Percentiles rank a stretch among this genome's conserved stretches.
phyloP scores from a whole-genome alignment of 805 yeast genomes.

The Pichia insulana region DNA sequence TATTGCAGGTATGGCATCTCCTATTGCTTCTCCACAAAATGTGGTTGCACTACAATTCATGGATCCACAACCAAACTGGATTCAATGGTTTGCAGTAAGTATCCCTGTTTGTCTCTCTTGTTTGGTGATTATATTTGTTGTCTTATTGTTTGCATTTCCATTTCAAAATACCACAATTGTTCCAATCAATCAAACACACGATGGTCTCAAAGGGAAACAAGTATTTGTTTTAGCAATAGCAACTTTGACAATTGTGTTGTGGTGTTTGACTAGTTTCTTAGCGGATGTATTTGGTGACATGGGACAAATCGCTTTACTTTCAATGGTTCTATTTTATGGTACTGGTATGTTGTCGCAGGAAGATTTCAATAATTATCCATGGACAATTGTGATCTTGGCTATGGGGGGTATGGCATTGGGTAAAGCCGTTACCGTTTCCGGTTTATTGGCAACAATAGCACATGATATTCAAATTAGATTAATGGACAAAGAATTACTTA shows the following conservation, averaged over 20 bases:
- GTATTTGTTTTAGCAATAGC: constrained; percentile 67
- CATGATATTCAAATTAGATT: constrained; percentile 53
- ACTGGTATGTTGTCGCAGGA: constrained; percentile 80
- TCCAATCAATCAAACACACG: constrained; percentile 54
- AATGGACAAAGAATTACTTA: constrained; percentile 59
- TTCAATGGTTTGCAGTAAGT: constrained; percentile 85
- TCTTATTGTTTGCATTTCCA: constrained; percentile 57
- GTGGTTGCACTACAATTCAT: constrained; percentile 82
- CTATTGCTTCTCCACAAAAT: constrained; percentile 95
- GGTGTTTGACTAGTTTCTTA: constrained; percentile 82
- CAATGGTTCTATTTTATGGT: constrained; percentile 87
- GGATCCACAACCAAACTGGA: constrained; percentile 82
- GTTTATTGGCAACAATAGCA: constrained; percentile 75
- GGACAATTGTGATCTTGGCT: constrained; percentile 93
- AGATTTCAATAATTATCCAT: constrained; percentile 90
- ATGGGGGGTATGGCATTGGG: constrained; percentile 98
- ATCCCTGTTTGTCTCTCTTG: constrained; percentile 68
- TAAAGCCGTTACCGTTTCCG: constrained; percentile 88
- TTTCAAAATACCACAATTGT: constrained; percentile 37
- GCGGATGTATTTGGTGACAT: constrained; percentile 79
- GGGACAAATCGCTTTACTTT: constrained; percentile 92
- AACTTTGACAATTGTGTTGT: constrained; percentile 61
- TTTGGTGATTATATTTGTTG: constrained; percentile 62
- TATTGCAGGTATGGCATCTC: constrained; percentile 95
- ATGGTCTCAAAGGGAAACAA: constrained; percentile 63